Evolutionary conservation across 169 alveolate species (phyloP).

Genomic region (Plasmodium ovale): DNA sequence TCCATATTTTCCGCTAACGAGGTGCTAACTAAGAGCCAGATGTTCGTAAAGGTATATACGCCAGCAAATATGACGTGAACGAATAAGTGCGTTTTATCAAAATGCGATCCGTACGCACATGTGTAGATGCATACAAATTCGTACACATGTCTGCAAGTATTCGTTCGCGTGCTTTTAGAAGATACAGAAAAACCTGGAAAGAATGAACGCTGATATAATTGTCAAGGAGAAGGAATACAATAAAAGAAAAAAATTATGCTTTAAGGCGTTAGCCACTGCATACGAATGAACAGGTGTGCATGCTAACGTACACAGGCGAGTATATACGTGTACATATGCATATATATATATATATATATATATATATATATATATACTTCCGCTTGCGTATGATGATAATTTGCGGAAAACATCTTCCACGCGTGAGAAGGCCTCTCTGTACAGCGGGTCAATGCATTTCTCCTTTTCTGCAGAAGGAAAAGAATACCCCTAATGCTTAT

Average conservation of each 20-base stretch:
- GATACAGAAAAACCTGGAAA: conserved; percentile 54
- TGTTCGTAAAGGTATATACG: conserved; percentile 37
- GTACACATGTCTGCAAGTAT: background rate
- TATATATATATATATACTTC: background rate
- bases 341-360: conserved; percentile 22
- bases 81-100: background rate
- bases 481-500: background rate
- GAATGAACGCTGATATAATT: conserved; percentile 56
- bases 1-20: conserved; percentile 46
- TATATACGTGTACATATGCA: background rate
- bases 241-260: conserved; percentile 72
- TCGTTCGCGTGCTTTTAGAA: background rate
- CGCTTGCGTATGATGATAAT: background rate
- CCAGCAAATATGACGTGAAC: background rate
- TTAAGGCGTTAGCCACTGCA: conserved; percentile 72
- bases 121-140: background rate
- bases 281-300: conserved; percentile 29
- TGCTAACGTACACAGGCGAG: background rate
- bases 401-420: too few relatives aligned
- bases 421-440: too few relatives aligned
- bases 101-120: background rate
- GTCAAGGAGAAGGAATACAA: conserved; percentile 67
- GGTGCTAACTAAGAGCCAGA: conserved; percentile 46
- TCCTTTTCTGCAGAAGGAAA: too few relatives aligned
- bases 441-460: too few relatives aligned